Percentiles rank a stretch among this genome's conserved stretches.
phyloP scores from a whole-genome alignment of 164 flowering plant species.

The Aristolochia californica region DNA sequence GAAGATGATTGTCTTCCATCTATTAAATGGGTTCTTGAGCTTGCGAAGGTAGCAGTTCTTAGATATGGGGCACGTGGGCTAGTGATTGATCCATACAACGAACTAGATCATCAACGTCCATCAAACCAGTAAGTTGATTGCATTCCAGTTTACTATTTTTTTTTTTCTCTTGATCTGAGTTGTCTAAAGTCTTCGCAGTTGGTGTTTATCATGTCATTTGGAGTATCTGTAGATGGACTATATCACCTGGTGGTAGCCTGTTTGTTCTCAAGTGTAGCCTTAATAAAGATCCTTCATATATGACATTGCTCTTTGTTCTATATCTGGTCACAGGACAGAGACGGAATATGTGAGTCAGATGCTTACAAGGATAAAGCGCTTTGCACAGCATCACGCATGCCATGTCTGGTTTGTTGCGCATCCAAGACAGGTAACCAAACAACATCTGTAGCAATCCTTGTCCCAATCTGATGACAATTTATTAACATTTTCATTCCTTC shows the following conservation, averaged over 20 bases:
- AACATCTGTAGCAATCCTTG: neutral
- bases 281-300: neutral
- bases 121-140: constrained; percentile 50
- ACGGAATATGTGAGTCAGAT: constrained; percentile 98
- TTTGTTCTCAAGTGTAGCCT: too few species aligned
- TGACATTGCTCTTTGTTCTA: neutral
- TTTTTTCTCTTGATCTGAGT: neutral
- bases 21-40: constrained; percentile 82
- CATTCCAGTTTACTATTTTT: neutral
- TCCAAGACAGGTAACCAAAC: constrained; percentile 75
- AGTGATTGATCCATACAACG: constrained; percentile 99
- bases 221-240: too few species aligned
- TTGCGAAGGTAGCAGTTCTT: constrained; percentile 81
- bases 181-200: too few species aligned
- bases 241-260: too few species aligned
- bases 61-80: constrained; percentile 93
- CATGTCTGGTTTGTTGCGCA: constrained; percentile 99
- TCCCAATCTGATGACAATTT: too few species aligned
- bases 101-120: constrained; percentile 92
- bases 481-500: neutral
- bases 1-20: constrained; percentile 90
- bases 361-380: constrained; percentile 80
- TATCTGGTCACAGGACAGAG: constrained; percentile 58
- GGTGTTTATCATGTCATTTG: too few species aligned
- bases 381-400: constrained; percentile 91